Evolutionary conservation across 352 stramenopile species (phyloP), one percentile per base, ranked within the genome.

Genomic region (Bremia lactucae): DNA sequence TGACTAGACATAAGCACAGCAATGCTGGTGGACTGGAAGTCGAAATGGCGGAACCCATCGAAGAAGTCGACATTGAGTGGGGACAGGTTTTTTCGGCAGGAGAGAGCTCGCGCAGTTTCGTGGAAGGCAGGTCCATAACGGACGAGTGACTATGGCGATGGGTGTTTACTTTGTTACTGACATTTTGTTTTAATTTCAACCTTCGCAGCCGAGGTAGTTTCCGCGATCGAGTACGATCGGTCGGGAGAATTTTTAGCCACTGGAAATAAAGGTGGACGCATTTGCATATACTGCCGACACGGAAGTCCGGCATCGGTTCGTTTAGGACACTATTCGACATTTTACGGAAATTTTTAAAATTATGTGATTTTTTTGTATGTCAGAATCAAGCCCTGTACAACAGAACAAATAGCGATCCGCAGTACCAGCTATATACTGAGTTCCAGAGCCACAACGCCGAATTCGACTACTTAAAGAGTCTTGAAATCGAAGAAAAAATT

Each of bases 401-500:
- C 16, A 46, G 56, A 23, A 37, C 46, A 16, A 48, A 11, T 8
- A 61, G 52, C 22, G 53, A 68, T 25, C 47, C 69, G 16, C 64
- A 69, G 42, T 83, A 85, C 41, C 46, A 68, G 5, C 49, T 84
- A 41, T 97, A 96, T 67, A 84, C 84, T n/a, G 95, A 95, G 54
- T 96, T 92, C 50, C 88, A 97, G 67, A 97, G 87, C 59, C 94
- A 98, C 66, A 96, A 94, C 25, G 67, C 87, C n/a, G 94, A 98
- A 61, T 98, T 98, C 51, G 94, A 98, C 66, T 98, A 97, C 70
- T 68, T 98, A 31, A 98, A 97, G 59, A 96, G 83, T 47, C 72
- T 98, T 4, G 94, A 98, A 47, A 98, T 98, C 49, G 92, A 98
- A 52, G 92, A 97, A 55, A 97, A 97, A 49, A 97, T 98, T 58